Evolutionary conservation across 805 yeast species (phyloP), one percentile per base, ranked within the genome.

Genomic region (Lipomyces spencermartinsiae): DNA sequence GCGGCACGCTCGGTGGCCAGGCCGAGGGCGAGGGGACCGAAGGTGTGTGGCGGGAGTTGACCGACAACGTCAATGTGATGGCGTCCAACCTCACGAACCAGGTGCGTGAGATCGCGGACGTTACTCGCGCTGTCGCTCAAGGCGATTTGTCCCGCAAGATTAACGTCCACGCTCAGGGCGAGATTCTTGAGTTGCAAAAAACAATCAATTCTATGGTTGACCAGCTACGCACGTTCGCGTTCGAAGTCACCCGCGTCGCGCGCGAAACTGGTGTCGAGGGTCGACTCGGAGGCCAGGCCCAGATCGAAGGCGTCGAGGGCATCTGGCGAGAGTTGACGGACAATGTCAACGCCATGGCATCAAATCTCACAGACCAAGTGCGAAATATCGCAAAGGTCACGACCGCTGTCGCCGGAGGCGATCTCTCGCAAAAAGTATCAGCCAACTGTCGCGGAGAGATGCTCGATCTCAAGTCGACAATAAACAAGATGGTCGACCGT

Each of bases 231-330:
- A 88, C 89, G 31, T 91, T 91, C 79, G 94, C 95, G 1, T 89
- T 90, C 73, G 97, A 92, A 78, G 96, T 91, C 49, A 88, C 94
- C 1, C 86, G 93, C 69, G 96, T 91, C 12, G 94, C 97, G 1
- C 83, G 95, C 67, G 97, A 92, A 78, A 93, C 93, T 29, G 97
- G 97, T 77, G 96, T 91, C 19, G 91, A 91, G 73, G 97, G 97
- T 70, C 85, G 92, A 61, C 82, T 91, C 63, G 97, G 97, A 63
- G 97, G 97, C 8, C 97, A 91, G 77, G 96, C 97, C 1, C 84
- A 87, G 68, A 89, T 89, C 65, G 88, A 86, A 66, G 89, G 88
- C 67, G 93, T 91, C 34, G 91, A 89, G 72, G 97, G 97, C 64
- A 90, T 91, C 66, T 91, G 97, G 97, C 87, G 89, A 74, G 93